These are phyloP conservation scores for Mycena sanguinolenta DNA, from an alignment of 768 basidiomycete genomes.

Conservation along the genomic window DNA sequence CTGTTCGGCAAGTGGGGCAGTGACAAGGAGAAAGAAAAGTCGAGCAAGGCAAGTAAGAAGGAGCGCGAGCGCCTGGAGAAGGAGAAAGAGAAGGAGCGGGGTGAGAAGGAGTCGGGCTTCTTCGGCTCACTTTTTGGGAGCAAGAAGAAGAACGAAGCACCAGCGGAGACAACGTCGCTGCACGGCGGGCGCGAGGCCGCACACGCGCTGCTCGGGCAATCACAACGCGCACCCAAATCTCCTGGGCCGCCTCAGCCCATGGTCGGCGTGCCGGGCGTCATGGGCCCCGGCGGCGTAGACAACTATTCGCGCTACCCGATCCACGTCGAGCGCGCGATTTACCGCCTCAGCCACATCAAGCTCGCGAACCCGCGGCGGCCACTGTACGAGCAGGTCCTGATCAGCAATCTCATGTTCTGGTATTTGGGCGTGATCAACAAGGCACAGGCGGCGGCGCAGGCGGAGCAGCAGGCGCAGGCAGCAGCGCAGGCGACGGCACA, in stretches of 20 bases:
- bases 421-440: slow-evolving; percentile 98
- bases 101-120: slow-evolving; percentile 83
- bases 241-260: slow-evolving; percentile 59
- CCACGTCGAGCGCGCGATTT: slow-evolving; percentile 98
- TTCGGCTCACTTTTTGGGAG: slow-evolving; percentile 93
- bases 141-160: slow-evolving; percentile 86
- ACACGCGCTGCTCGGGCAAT: slow-evolving; percentile 86
- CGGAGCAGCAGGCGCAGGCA: slow-evolving; percentile 60
- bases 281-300: slow-evolving; percentile 54
- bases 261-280: slow-evolving; percentile 21
- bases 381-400: slow-evolving; percentile 95
- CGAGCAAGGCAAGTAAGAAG: slow-evolving; percentile 52
- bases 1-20: slow-evolving; percentile 68
- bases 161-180: slow-evolving; percentile 50
- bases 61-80: slow-evolving; percentile 57
- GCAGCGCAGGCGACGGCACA: too few relatives aligned
- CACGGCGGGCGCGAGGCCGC: slow-evolving; percentile 86
- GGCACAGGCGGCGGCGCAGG: slow-evolving; percentile 65
- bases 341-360: slow-evolving; percentile 98
- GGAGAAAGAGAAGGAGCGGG: slow-evolving; percentile 59
- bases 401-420: slow-evolving; percentile 99
- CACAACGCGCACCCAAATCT: slow-evolving; percentile 70
- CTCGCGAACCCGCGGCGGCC: slow-evolving; percentile 96
- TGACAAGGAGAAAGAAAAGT: slow-evolving; percentile 64
- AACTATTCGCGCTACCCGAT: slow-evolving; percentile 91